Base-by-base conservation (phyloP, 805 yeast species). In the Cyberlindnera suaveolens region DNA sequence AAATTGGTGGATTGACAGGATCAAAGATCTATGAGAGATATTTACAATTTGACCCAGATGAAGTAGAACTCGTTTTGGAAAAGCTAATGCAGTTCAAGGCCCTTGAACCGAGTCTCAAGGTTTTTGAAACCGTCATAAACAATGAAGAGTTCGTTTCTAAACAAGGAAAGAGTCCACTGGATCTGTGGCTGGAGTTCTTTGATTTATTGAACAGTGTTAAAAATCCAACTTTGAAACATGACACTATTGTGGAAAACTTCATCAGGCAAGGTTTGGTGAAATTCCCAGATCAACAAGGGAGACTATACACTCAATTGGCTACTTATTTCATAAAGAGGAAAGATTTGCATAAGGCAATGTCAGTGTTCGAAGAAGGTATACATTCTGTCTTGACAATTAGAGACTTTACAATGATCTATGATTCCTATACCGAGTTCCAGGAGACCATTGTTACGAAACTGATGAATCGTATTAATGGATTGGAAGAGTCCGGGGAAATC, bases 351-450 rank as follows among this genome's bases (percentile, higher is more conserved):
- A 57, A 60, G 34, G 75, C 77, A 1, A 55, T 72, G 19, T 64
- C 62, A 16, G 56, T 68, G 7, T 77, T 77, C 49, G 77, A 74
- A 41, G 64, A 67, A 17, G 79, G 80, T 1, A 49, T 86, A 13
- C 38, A 54, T 1, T 53, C 62, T 2, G 74, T 81, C 3, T 39
- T 58, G 6, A 75, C 87, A 0, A 62, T 83, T 5, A 66, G 66
- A 31, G 90, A 84, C 47, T 86, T 87, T 57, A 71, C 82, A 0
- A 53, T 67, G 17, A 65, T 85, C 0, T 87, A 77, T 58, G 89
- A 85, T 56, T 64, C 77, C 4, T 78, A 75, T 50, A 62, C 78
- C 6, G 82, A 80, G 49, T 68, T 79, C 57, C 80, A 80, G 56
- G 91, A 83, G 47, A 49, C 67, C 3, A 46, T 67, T 23, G 54